Evolutionary conservation across 495 filamentous ascomycete species (phyloP).

Genomic region (Poronia punctata): DNA sequence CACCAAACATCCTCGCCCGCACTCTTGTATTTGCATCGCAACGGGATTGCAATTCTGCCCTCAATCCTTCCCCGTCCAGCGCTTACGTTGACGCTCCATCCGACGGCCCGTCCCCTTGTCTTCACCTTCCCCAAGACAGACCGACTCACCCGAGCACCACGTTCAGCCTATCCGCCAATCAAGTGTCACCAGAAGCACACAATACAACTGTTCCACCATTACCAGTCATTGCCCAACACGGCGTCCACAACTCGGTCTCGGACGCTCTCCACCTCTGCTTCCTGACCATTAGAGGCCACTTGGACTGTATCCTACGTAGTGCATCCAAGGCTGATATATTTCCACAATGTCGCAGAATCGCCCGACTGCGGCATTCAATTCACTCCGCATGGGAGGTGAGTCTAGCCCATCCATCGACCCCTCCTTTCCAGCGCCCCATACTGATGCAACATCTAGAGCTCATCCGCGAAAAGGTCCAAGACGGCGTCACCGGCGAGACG

Average conservation of each 20-base stretch:
- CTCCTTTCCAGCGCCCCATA: slow-evolving; percentile 3
- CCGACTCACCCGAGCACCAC: slow-evolving; percentile 15
- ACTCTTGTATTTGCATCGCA: slow-evolving; percentile 6
- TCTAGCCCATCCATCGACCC: slow-evolving; percentile 5
- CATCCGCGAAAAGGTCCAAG: slow-evolving; percentile 97
- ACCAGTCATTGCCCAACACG: slow-evolving; percentile 44
- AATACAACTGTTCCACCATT: slow-evolving; percentile 18
- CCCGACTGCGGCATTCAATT: slow-evolving; percentile 45
- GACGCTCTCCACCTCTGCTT: slow-evolving; percentile 20
- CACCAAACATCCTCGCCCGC: slow-evolving; percentile 3
- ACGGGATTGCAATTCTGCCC: slow-evolving; percentile 2
- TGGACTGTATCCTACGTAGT: slow-evolving; percentile 21
- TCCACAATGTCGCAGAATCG: slow-evolving; percentile 43
- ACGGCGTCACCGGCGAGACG: slow-evolving; percentile 92
- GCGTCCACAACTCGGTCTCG: slow-evolving; percentile 26
- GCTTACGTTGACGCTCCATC: slow-evolving; percentile 1
- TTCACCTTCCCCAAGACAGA: slow-evolving; percentile 4
- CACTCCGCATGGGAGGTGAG: slow-evolving; percentile 50
- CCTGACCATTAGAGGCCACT: slow-evolving; percentile 29
- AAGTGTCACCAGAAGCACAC: slow-evolving; percentile 22
- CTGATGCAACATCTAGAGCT: slow-evolving; percentile 59
- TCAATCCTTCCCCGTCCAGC: neutral
- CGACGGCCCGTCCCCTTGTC: slow-evolving; percentile 1
- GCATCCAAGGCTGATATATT: slow-evolving; percentile 17
- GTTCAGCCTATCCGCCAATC: slow-evolving; percentile 18